Base-by-base conservation (phyloP, 2,329 filamentous ascomycete species). In the Colletotrichum cuscutae region DNA sequence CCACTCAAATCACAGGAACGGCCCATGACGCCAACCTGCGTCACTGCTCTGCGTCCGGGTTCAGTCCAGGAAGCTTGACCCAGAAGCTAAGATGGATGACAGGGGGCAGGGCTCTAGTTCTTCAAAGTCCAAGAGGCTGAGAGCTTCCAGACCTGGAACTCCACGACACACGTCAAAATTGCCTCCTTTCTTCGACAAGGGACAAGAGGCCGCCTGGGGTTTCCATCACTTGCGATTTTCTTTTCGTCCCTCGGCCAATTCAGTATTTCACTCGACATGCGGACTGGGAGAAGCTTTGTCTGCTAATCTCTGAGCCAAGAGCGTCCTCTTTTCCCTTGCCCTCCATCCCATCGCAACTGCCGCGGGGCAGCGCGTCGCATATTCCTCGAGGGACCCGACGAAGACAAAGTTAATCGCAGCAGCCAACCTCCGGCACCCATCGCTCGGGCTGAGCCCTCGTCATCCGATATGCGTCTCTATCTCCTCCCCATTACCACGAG, bases 401-500 rank as follows among this genome's bases (percentile, higher is more conserved):
- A 63, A 54, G 53, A 69, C 52, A 37, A 37, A 59, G 65, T 54
- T 59, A 28, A 6, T 60, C 32, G 42, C 26, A 32, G 42, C 37
- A 42, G 19, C 30, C 56, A 35, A 24, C 2, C 57, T 19, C 46
- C 32, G 28, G 22, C n/a, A 26, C 52, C 35, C n/a, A 19, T 22
- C 37, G 11, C 57, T 42, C 19, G 53, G 30, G 3, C 53, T 19
- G 59, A 64, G 46, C 49, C 49, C 49, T 64, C 49, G 71, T 35
- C 52, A 26, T 30, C 62, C 53, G 52, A 30, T 74, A 98, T 99
- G 97, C 94, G 95, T 81, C 89, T 99, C 83, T 98, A 95, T 84
- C 91, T 99, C 76, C 90, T 99, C 70, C 97, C 97, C 75, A 93
- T 99, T 78, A 97, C 96, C 72, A 97, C 95, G 76, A 91, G 94